These are phyloP conservation scores for Calamus simplicifolius DNA, from an alignment of 176 grass and related monocot genomes.

Conservation along the genomic window DNA sequence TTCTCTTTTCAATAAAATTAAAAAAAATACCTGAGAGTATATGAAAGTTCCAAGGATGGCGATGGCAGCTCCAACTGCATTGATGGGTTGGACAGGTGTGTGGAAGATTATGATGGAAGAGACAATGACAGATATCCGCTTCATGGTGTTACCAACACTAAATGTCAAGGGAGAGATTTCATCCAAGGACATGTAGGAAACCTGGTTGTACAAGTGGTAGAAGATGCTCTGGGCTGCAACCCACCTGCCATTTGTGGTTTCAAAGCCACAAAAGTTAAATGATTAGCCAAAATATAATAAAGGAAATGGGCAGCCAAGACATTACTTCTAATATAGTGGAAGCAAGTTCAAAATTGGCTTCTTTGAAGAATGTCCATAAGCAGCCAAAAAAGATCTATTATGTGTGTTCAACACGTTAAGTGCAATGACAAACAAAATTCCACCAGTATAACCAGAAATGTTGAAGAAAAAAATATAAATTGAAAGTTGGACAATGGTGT, in stretches of 20 bases:
- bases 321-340: too few relatives aligned
- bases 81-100: constrained; percentile 73
- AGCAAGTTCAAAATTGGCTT: too few relatives aligned
- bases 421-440: too few relatives aligned
- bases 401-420: too few relatives aligned
- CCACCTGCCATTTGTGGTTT: constrained; percentile 45
- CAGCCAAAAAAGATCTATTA: too few relatives aligned
- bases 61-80: constrained; percentile 86
- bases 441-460: too few relatives aligned
- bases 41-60: constrained; percentile 90
- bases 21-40: constrained; percentile 71
- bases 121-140: constrained; percentile 93
- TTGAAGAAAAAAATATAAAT: too few relatives aligned
- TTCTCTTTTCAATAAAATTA: background rate
- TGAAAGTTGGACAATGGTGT: too few relatives aligned
- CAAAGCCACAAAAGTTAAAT: background rate
- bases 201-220: constrained; percentile 96
- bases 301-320: background rate
- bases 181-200: constrained; percentile 90
- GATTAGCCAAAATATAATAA: constrained; percentile 9
- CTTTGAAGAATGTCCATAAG: too few relatives aligned
- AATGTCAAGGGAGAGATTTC: constrained; percentile 90
- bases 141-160: constrained; percentile 92
- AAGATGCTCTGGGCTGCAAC: constrained; percentile 81
- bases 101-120: constrained; percentile 93